Evolutionary conservation across 805 yeast genomes (phyloP).

Genomic region (Kregervanrija fluxuum): DNA sequence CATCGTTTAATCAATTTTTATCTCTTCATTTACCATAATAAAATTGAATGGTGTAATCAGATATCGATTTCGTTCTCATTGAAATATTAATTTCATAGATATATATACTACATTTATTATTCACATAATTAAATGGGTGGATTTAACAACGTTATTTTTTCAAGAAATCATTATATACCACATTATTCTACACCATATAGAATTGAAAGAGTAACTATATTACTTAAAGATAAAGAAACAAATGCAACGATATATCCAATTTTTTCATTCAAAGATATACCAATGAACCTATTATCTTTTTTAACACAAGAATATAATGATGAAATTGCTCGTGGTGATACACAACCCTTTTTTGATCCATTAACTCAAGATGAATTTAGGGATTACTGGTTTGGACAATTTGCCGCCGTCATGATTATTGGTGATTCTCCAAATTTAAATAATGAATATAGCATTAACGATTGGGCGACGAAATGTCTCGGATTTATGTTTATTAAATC

Average conservation of each 20-base stretch:
- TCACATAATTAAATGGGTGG: conserved; percentile 20
- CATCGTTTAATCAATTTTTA: no score
- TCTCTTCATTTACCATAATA: no score
- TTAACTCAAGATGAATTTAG: conserved; percentile 70
- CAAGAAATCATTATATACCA: conserved; percentile 25
- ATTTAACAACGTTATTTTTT: conserved; percentile 24
- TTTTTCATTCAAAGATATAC: conserved; percentile 56
- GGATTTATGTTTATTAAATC: conserved; percentile 85
- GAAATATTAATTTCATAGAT: no score
- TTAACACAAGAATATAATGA: conserved; percentile 87
- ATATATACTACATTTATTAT: no score
- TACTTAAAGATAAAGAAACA: conserved; percentile 82
- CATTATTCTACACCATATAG: conserved; percentile 21
- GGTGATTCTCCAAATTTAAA: conserved; percentile 56
- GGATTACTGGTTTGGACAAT: conserved; percentile 81
- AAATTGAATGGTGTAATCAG: no score
- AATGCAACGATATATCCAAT: conserved; percentile 91
- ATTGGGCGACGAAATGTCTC: conserved; percentile 90
- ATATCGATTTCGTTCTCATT: no score
- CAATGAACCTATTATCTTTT: conserved; percentile 71
- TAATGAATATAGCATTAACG: conserved; percentile 36
- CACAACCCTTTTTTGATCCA: conserved; percentile 80
- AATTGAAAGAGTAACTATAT: conserved; percentile 64
- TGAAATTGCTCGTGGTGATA: conserved; percentile 85
- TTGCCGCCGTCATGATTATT: conserved; percentile 71